Evolutionary conservation across 352 stramenopile species (phyloP).

Genomic region (Albugo candida): DNA sequence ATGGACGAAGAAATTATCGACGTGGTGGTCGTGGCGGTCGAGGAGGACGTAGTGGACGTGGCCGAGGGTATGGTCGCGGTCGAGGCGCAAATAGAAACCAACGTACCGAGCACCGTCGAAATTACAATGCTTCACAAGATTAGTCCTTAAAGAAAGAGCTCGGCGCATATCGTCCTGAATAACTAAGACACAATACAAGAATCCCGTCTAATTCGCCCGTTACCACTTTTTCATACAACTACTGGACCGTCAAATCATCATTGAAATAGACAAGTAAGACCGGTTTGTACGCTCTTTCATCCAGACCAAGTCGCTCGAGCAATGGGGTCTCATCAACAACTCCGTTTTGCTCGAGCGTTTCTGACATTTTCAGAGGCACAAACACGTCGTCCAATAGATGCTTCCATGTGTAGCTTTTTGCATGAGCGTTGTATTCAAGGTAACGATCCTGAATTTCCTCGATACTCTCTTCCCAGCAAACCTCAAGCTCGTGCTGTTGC

Average conservation of each 20-base stretch:
- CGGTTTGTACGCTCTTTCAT: constrained; percentile 75
- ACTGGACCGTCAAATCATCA: constrained; percentile 73
- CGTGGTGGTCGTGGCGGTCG: constrained; percentile 19
- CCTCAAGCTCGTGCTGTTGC: constrained; percentile 57
- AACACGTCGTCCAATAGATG: constrained; percentile 71
- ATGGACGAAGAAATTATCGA: constrained; percentile 38
- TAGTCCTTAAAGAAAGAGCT: too few species aligned
- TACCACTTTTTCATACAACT: too few species aligned
- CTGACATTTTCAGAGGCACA: constrained; percentile 72
- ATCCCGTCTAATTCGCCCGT: too few species aligned
- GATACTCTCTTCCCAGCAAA: constrained; percentile 78
- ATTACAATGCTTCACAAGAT: too few species aligned
- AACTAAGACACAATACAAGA: too few species aligned
- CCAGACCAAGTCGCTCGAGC: constrained; percentile 74
- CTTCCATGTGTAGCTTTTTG: constrained; percentile 87
- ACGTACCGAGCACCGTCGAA: too few species aligned
- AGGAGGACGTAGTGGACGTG: constrained; percentile 15
- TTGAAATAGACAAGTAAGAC: constrained; percentile 86
- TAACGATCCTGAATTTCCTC: constrained; percentile 79
- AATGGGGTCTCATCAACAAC: constrained; percentile 60
- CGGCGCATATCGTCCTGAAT: too few species aligned
- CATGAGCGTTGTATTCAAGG: constrained; percentile 71
- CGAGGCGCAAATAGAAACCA: constrained; percentile 7
- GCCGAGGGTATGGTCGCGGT: constrained; percentile 6
- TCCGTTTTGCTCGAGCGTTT: constrained; percentile 76